Evolutionary conservation across 73 alveolate genomes (phyloP).

Genomic region (Tetrahymena elliotti): DNA sequence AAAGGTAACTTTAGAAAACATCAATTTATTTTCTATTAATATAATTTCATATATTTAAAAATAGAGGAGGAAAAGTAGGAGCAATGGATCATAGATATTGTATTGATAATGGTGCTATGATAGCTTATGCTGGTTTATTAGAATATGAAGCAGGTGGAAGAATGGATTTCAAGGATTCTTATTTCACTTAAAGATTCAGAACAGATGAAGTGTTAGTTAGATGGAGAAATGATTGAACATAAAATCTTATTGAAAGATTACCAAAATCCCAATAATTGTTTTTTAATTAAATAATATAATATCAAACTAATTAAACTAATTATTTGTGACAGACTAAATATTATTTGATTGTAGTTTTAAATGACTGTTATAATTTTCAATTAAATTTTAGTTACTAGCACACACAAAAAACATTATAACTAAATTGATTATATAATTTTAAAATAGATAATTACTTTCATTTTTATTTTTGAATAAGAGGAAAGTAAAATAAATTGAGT

Average conservation of each 20-base stretch:
- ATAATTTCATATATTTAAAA: background rate
- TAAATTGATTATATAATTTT: too few species aligned
- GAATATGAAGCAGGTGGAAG: constrained; percentile 73
- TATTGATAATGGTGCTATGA: constrained; percentile 99
- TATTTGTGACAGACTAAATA: too few species aligned
- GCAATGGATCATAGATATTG: constrained; percentile 99
- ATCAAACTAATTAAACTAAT: too few species aligned
- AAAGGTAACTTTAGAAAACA: background rate
- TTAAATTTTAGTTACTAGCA: too few species aligned
- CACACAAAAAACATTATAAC: too few species aligned
- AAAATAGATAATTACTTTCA: too few species aligned
- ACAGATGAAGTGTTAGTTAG: constrained; percentile 95
- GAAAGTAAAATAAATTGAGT: background rate
- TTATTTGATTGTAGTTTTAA: too few species aligned
- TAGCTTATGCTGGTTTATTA: constrained; percentile 97
- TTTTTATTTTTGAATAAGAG: background rate
- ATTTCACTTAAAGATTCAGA: constrained; percentile 95
- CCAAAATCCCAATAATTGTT: too few species aligned
- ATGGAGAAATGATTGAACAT: constrained; percentile 62
- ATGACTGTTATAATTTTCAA: too few species aligned
- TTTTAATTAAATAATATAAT: too few species aligned
- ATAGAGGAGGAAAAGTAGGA: constrained; percentile 93
- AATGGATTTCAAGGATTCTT: constrained; percentile 70
- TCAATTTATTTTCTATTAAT: background rate
- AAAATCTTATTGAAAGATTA: too few species aligned